Base-by-base conservation (phyloP, 768 basidiomycete genomes). In the Naganishia antarctica region DNA sequence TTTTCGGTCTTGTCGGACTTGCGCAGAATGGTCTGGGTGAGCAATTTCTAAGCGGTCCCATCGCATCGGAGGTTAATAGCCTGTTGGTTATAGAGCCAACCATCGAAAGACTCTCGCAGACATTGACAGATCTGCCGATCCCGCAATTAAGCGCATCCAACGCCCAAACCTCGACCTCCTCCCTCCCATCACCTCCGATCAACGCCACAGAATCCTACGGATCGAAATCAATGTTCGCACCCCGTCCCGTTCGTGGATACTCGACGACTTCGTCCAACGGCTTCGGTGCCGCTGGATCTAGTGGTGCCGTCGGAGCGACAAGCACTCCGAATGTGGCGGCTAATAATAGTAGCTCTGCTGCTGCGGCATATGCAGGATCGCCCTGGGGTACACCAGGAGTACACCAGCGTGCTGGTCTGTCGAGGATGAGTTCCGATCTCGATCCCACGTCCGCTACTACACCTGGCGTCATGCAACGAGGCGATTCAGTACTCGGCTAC, bases 1-100 rank as follows among this genome's bases (percentile, higher is more conserved):
- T 91, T 11, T 78, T 97, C 26, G 90, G 89, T 12, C 81, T 97
- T 15, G 90, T 89, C 47, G 89, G 90, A 1, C 80, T 94, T 4
- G 90, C 89, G 5, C 92, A 97, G 77, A 53, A 84, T 5, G 86
- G 85, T 3, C 86, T 86, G 83, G 89, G 89, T 34, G 41, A 73
- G 41, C 68, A 70, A 31, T 68, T 75, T 57, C 5, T 25, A 9
- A 4, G 21, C n/a, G 9, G 45, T 15, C 13, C 12, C 15, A 11
- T 9, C 23, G 16, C 13, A 51, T 34, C 50, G 50, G 37, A 41
- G 4, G n/a, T 11, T 41, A 4, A 43, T 7, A n/a, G 2, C 25
- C 4, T 57, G 9, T 12, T 37, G 15, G 34, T 15, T 37, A 8
- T 29, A 60, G 59, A 47, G 26, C 41, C 45, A 46, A 32, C 59